Evolutionary conservation across 352 stramenopile genomes (phyloP), one percentile per base, ranked within the genome.

Genomic region (Globisporangium uncinulatum): DNA sequence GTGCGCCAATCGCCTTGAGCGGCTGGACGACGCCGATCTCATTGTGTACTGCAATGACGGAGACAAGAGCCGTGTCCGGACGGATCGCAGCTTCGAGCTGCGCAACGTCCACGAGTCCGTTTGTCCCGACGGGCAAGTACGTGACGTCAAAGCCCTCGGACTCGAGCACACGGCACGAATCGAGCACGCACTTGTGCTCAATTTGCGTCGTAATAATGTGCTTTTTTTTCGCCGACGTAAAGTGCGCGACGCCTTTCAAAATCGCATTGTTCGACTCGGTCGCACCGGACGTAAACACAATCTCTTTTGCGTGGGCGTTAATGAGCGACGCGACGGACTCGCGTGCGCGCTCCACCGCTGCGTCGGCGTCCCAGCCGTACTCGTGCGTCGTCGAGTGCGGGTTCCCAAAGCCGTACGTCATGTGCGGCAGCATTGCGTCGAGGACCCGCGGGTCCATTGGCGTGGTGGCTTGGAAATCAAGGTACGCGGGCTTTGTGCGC

Each of bases 11-110:
- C 62, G 98, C 92, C 73, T 98, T 90, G 6, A 99, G 77, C 10
- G 96, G 96, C 74, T 99, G 97, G 31, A 99, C 62, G 32, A 99
- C 98, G 37, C 97, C 97, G 74, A 99, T 99, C 78, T 99, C 97
- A 73, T 99, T 99, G 85, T 99, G 99, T 47, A 99, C 97, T 2
- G 96, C 97, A 86, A 99, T 99, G 45, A 99, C 81, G 48, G 89
- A 98, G 29, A 99, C 92, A 3, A 99, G 74, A 17, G 90, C 86
- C n/a, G 97, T 99, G 60, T 97, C 92, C 0, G 87, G 85, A 20
- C 95, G 89, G 68, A 99, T 98, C 3, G 92, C 88, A 3, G 70
- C 81, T 63, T 98, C 83, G 13, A 99, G 80, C 59, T 98, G 71
- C 41, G 98, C 80, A 42, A 99, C 67, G 70, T 99, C 89, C 6